Conservation (phyloP, 306 rosid species). For the Cicer pinnatifidum region DNA sequence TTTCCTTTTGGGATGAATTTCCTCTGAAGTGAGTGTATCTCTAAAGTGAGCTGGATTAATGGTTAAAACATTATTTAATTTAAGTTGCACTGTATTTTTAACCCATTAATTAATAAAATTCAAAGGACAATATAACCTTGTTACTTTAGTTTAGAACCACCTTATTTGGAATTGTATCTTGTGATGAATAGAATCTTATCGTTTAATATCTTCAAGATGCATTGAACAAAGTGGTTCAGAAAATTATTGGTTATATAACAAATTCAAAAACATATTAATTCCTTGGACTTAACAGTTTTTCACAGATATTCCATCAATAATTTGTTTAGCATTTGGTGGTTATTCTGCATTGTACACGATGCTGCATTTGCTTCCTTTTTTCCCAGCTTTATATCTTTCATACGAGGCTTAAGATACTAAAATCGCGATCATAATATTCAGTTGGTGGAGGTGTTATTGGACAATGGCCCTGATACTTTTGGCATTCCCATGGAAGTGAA, state of each 20-base stretch:
- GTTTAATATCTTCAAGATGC: constrained; percentile 22
- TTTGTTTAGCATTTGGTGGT: constrained; percentile 27
- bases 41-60: background rate
- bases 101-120: background rate
- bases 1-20: background rate
- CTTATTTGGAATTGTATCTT: constrained; percentile 2
- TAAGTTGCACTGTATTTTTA: background rate
- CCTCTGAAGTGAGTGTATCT: background rate
- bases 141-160: constrained; percentile 11
- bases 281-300: background rate
- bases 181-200: background rate
- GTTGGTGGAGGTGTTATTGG: constrained; percentile 84
- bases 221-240: background rate
- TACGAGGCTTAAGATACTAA: constrained; percentile 19
- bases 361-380: background rate
- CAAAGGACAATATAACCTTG: background rate
- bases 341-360: background rate
- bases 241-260: constrained; percentile 20
- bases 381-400: constrained; percentile 33
- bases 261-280: background rate
- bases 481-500: constrained; percentile 79
- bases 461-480: constrained; percentile 74
- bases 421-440: constrained; percentile 45
- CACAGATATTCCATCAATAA: background rate
- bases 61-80: background rate